Percentiles rank a stretch among this genome's conserved stretches.
phyloP scores from a whole-genome alignment of 345 rosid species.

The Moringa oleifera region DNA sequence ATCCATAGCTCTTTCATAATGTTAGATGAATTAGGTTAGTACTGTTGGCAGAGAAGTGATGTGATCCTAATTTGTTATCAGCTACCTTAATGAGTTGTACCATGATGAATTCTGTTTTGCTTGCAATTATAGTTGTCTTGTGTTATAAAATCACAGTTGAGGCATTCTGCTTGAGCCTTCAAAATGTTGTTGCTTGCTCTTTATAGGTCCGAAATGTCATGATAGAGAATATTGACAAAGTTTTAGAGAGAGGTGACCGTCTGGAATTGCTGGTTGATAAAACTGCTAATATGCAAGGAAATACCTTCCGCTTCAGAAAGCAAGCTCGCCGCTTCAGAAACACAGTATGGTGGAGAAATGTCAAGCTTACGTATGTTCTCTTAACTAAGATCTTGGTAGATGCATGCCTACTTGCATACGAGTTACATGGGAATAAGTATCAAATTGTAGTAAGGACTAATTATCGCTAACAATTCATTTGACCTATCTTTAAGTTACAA shows the following conservation, averaged over 20 bases:
- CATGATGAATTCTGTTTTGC: neutral
- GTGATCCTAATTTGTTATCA: neutral
- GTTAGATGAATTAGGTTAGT: no score
- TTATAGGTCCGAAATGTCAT: constrained; percentile 79
- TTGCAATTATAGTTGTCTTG: no score
- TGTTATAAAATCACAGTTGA: neutral
- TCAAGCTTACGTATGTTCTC: constrained; percentile 70
- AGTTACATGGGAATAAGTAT: neutral
- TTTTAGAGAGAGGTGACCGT: constrained; percentile 88
- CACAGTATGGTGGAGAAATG: constrained; percentile 91
- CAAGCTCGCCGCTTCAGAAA: constrained; percentile 87
- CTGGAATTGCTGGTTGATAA: constrained; percentile 94
- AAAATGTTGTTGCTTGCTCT: neutral
- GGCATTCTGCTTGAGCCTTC: neutral
- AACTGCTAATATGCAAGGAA: constrained; percentile 92
- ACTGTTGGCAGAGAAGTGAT: no score
- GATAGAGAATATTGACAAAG: constrained; percentile 95
- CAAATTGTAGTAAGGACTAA: no score
- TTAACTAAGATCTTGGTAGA: constrained; percentile 1
- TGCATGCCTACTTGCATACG: neutral
- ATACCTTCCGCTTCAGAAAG: constrained; percentile 88
- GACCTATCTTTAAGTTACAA: no score
- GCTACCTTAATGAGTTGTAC: neutral
- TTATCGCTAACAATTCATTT: no score
- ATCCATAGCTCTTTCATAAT: neutral